Conservation (phyloP, 495 filamentous ascomycete genomes). For the Neurospora discreta region DNA sequence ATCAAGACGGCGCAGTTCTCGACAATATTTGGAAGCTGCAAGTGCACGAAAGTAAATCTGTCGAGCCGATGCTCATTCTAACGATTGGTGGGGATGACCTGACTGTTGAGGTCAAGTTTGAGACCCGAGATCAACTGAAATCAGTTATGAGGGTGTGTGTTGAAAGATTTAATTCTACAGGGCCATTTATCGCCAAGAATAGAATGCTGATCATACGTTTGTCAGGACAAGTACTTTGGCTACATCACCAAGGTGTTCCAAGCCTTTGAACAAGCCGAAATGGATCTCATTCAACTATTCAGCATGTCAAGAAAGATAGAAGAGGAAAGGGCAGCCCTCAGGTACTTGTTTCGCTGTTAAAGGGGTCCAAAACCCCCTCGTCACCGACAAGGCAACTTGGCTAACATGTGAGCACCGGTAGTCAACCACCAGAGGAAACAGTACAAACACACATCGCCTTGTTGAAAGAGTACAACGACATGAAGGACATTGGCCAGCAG, state of each 20-base stretch:
- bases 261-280: conserved; percentile 5
- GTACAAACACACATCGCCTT: conserved; percentile 56
- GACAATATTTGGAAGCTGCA: background rate
- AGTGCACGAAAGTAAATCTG: background rate
- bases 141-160: background rate
- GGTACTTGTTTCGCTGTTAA: background rate
- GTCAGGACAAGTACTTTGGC: conserved; percentile 10
- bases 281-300: background rate
- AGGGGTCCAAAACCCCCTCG: background rate
- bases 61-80: background rate
- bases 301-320: background rate
- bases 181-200: background rate
- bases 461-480: conserved; percentile 69
- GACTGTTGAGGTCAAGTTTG: background rate
- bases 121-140: background rate
- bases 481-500: conserved; percentile 61
- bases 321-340: background rate
- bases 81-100: background rate
- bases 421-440: conserved; percentile 12
- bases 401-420: background rate
- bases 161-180: no score
- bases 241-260: conserved; percentile 10
- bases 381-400: background rate
- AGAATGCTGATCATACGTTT: background rate
- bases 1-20: background rate